Base-by-base conservation (phyloP, 164 flowering plant species). In the Akebia trifoliata region DNA sequence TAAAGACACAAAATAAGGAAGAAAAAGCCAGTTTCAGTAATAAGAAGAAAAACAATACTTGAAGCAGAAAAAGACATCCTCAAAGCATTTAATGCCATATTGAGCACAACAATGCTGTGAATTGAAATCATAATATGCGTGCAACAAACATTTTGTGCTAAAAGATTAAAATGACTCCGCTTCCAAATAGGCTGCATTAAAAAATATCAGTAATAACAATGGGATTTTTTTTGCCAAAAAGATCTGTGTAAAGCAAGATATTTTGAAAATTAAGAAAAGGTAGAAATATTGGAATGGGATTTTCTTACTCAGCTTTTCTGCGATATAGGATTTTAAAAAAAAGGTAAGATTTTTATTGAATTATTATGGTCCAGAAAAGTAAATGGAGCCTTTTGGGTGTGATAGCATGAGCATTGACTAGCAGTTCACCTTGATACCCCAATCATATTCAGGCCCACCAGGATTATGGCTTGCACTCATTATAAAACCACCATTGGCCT, bases 381-480 rank as follows among this genome's bases (percentile, higher is more conserved):
- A 24, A 17, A 15, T 28, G n/a, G 56, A 40, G 31, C 64, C 24
- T 39, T 30, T 30, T 8, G 28, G 1, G 25, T 50, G 2, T 6
- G 2, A 30, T 29, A 28, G 18, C 12, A 46, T 31, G 31, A 42
- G 9, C 17, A 12, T n/a, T 29, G 20, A 63, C 31, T 20, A 31
- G 45, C 36, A 42, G 39, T 31, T 71, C 62, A 92, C 99, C 97
- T 93, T 93, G 73, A 90, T 84, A 50, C 99, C 99, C 99, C 99
- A 93, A 59, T 93, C 99, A 72, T 93, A 85, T 48, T 93, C 97
- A 57, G 95, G 97, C 15, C 97, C 99, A 56, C 99, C 99, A 62
- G 96, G 99, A 77, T 93, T 93, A 64, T 93, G 97, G 71, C 99
- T 93, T 56, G 97, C 99, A 72, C 99, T 93, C 99, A 93, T 93